These are phyloP conservation scores for Craspedostauros australis DNA, from an alignment of 108 stramenopile genomes.

Conservation along the genomic window DNA sequence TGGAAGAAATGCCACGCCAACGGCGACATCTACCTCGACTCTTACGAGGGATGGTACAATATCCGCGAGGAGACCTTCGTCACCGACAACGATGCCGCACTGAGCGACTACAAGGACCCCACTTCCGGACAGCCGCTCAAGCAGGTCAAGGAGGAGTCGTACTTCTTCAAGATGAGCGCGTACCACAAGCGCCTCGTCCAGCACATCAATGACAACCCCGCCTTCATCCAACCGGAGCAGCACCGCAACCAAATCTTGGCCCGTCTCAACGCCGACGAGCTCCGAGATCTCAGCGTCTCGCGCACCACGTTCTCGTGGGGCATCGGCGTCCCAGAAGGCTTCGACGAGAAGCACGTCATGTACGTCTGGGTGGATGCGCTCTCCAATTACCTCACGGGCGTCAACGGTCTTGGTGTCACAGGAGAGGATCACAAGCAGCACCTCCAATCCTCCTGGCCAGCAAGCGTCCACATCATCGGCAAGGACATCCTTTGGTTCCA, in stretches of 20 bases:
- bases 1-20: conserved; percentile 83
- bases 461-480: conserved; percentile 93
- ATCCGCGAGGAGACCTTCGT: conserved; percentile 97
- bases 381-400: conserved; percentile 93
- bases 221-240: conserved; percentile 89
- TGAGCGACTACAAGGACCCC: conserved; percentile 85
- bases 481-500: conserved; percentile 99
- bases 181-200: conserved; percentile 82
- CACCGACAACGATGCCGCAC: conserved; percentile 88
- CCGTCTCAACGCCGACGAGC: conserved; percentile 68
- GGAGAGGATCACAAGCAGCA: conserved; percentile 36
- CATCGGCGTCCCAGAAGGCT: conserved; percentile 91
- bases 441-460: conserved; percentile 89
- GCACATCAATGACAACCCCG: conserved; percentile 79
- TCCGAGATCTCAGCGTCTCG: conserved; percentile 90
- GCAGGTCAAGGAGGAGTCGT: conserved; percentile 92
- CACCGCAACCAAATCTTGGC: conserved; percentile 80
- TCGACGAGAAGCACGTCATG: conserved; percentile 91
- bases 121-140: conserved; percentile 85
- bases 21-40: conserved; percentile 91
- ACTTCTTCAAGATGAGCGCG: conserved; percentile 96
- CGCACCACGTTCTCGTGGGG: conserved; percentile 97
- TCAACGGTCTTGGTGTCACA: conserved; percentile 70
- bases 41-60: conserved; percentile 96
- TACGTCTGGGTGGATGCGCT: conserved; percentile 99